phyloP scores from a whole-genome alignment of 768 basidiomycete species.

The Suillus luteus region DNA sequence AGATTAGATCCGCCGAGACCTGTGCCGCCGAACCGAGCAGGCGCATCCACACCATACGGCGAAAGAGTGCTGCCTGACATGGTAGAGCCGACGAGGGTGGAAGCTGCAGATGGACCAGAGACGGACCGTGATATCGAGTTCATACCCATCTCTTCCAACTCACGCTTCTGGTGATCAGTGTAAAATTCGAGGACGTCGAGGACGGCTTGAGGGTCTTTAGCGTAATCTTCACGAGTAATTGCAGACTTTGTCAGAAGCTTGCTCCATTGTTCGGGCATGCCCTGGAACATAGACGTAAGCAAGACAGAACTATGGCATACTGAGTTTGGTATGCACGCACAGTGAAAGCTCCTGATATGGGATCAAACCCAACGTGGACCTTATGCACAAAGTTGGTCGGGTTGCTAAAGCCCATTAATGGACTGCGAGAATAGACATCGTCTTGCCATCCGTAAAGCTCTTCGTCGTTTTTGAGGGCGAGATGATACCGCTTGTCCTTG shows the following conservation, averaged over 20 bases:
- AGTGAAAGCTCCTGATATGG: constrained; percentile 90
- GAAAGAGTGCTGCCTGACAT: constrained; percentile 29
- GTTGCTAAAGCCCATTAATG: constrained; percentile 89
- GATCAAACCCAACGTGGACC: constrained; percentile 97
- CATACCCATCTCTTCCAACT: constrained; percentile 65
- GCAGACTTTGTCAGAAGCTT: constrained; percentile 96
- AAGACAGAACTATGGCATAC: constrained; percentile 4
- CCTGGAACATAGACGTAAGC: constrained; percentile 45
- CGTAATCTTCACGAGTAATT: constrained; percentile 97
- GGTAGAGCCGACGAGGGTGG: constrained; percentile 38
- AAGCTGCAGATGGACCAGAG: constrained; percentile 20
- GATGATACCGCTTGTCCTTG: constrained; percentile 77
- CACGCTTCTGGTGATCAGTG: constrained; percentile 96
- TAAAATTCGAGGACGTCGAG: constrained; percentile 98
- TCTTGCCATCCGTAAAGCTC: constrained; percentile 99
- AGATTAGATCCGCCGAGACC: constrained; percentile 76
- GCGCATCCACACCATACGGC: constrained; percentile 44
- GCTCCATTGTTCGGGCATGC: constrained; percentile 97
- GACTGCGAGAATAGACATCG: constrained; percentile 90
- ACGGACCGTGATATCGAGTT: constrained; percentile 26
- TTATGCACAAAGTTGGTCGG: constrained; percentile 99
- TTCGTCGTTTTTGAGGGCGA: constrained; percentile 89
- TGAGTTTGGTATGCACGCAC: constrained; percentile 45
- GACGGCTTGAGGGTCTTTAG: constrained; percentile 95
- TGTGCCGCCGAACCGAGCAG: constrained; percentile 89